Base-by-base conservation (phyloP, 1,139 yeast genomes). In the Kodamaea derodonti region DNA sequence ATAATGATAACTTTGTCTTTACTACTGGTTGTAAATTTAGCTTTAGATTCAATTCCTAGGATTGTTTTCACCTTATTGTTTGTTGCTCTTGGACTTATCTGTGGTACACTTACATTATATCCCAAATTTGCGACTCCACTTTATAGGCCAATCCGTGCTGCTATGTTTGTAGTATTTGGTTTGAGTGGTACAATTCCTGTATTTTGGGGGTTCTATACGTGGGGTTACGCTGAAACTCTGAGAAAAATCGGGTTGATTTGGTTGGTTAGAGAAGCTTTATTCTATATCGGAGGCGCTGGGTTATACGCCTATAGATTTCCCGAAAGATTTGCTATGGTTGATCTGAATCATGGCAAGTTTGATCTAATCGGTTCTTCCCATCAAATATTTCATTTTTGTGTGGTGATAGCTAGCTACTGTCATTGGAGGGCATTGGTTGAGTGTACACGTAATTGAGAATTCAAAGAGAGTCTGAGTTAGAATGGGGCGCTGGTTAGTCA, bases 361-460 rank as follows among this genome's bases (percentile, higher is more conserved):
- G 96, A 88, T 49, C 54, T 78, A 11, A 70, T 78, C 62, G 95
- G 95, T 1, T 84, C 85, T 46, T 84, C 95, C 3, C 97, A 88
- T 55, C 97, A 90, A 54, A 74, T 88, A 15, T 88, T 88, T 55
- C 97, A 88, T 55, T 60, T 84, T 3, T 60, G 84, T 51, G 96
- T 90, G 3, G 92, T 88, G 0, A 47, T 80, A 6, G 96, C 95
- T 3, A 95, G 95, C 0, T 65, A 63, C 39, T 80, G 84, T 41
- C 97, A 88, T 58, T 78, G 84, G 60, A 64, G 51, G 36, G 95
- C 83, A 0, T 61, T 87, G 25, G 51, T 77, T n/a, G 69, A 18
- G 9, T 18, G 22, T 18, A n/a, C n/a, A n/a, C n/a, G n/a, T n/a
- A n/a, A n/a, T n/a, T n/a, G n/a, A n/a, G n/a, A n/a, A n/a, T n/a